A percentile compares a stretch with the other conserved stretches of the same genome.
These are phyloP conservation scores for Alternaria dauci DNA, from an alignment of 2,329 filamentous ascomycete species.

Conservation along the genomic window DNA sequence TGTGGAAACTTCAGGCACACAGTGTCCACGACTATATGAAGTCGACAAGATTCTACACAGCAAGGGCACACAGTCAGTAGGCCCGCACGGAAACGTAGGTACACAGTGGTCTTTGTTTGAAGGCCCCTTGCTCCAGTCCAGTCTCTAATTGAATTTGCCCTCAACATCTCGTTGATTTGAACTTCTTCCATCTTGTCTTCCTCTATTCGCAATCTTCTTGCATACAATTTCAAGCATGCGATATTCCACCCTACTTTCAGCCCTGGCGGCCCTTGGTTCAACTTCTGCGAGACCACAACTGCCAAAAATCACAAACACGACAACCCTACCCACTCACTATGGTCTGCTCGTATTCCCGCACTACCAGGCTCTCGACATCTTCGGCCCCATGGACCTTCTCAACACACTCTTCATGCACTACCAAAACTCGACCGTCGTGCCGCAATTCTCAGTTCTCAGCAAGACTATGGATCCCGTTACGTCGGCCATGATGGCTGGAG, in stretches of 20 bases:
- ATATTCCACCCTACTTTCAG: constrained; percentile 16
- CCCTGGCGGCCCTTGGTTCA: constrained; percentile 16
- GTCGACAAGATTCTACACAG: neutral
- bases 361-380: constrained; percentile 47
- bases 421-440: constrained; percentile 28
- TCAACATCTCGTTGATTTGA: neutral
- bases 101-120: neutral
- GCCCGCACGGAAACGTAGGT: neutral
- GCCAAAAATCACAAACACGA: constrained; percentile 34
- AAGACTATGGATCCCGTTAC: constrained; percentile 41
- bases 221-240: constrained; percentile 13
- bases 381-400: constrained; percentile 58
- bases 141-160: neutral
- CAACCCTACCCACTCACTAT: constrained; percentile 33
- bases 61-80: neutral
- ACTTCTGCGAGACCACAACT: constrained; percentile 15
- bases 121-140: neutral
- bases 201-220: neutral
- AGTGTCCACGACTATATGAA: neutral
- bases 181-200: neutral
- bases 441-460: constrained; percentile 38
- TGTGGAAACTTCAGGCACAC: neutral
- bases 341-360: constrained; percentile 34
- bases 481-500: constrained; percentile 26
- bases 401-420: constrained; percentile 41